Base-by-base conservation (phyloP, 2,329 filamentous ascomycete species). In the Fusarium algeriense region DNA sequence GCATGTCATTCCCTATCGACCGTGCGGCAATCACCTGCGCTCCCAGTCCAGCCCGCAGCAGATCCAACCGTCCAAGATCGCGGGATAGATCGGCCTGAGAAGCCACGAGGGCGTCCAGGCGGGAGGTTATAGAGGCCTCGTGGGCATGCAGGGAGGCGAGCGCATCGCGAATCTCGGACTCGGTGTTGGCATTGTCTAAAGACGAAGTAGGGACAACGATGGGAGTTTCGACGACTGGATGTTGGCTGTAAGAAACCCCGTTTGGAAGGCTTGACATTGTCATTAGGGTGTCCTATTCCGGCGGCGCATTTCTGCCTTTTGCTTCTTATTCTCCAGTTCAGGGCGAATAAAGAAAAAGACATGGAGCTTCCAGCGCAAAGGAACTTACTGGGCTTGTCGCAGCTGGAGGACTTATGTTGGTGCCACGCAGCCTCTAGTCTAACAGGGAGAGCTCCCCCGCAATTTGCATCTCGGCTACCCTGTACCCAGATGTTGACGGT, bases 41-140 rank as follows among this genome's bases (percentile, higher is more conserved):
- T 64, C 94, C 94, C 35, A 98, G 88, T 70, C 95, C 92, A 44
- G 95, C 95, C 73, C 96, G 93, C 59, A 98, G 88, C 34, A 97
- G 87, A 81, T 99, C 96, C 70, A 99, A 88, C 20, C 95, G 92
- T 67, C 91, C 91, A 54, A 99, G 87, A 77, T 98, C 94, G 73
- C 94, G 92, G 23, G 92, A 92, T 53, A 99, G 89, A 78, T 97
- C 93, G 67, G 93, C 90, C 79, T 98, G 94, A 2, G 93, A 94
- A 69, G 91, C 89, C 52, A 98, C 84, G 57, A 98, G 89, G 56
- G 88, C 85, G 80, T 95, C 90, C 46, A 98, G 90, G 48, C 90
- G 91, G 59, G 87, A 86, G 2, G 92, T 93, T 70, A 98, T 90
- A 59, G 87, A 82, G 68, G 90, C 87, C 81, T 98, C 95, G 78